These are phyloP conservation scores for Pseudogymnoascus sp. DNA, from an alignment of 2,329 filamentous ascomycete genomes.

Conservation along the genomic window DNA sequence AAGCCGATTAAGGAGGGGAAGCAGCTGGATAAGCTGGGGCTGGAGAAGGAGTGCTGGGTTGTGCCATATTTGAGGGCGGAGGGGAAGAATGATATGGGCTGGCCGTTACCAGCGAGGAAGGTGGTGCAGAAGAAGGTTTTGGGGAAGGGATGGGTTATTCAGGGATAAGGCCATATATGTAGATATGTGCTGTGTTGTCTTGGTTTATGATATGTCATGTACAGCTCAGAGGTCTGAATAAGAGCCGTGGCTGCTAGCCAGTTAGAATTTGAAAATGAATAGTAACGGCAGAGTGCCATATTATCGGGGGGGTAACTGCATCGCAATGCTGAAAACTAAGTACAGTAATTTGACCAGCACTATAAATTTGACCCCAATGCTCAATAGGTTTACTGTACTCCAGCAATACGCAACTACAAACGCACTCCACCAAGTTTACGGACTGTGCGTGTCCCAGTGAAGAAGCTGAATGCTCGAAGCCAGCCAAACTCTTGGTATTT, in stretches of 20 bases:
- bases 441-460: not conserved
- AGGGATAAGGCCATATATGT: not conserved
- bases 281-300: not conserved
- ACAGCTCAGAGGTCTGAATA: not conserved
- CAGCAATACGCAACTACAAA: not conserved
- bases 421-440: not conserved
- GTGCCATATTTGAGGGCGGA: conserved; percentile 69
- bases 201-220: not conserved
- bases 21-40: conserved; percentile 36
- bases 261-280: not conserved
- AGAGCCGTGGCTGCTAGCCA: not conserved
- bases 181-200: not conserved
- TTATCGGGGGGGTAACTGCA: too few relatives aligned
- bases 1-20: conserved; percentile 84
- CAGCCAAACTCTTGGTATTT: not conserved
- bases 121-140: conserved; percentile 69
- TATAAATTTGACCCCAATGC: not conserved
- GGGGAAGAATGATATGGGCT: conserved; percentile 58
- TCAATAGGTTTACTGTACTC: not conserved
- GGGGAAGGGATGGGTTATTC: conserved; percentile 61
- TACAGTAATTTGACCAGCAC: not conserved
- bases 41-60: conserved; percentile 69
- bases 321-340: not conserved
- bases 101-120: conserved; percentile 79
- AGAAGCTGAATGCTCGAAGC: not conserved